Conservation (phyloP, 2,329 filamentous ascomycete genomes). For the Pseudophaeomoniella oleicola region DNA sequence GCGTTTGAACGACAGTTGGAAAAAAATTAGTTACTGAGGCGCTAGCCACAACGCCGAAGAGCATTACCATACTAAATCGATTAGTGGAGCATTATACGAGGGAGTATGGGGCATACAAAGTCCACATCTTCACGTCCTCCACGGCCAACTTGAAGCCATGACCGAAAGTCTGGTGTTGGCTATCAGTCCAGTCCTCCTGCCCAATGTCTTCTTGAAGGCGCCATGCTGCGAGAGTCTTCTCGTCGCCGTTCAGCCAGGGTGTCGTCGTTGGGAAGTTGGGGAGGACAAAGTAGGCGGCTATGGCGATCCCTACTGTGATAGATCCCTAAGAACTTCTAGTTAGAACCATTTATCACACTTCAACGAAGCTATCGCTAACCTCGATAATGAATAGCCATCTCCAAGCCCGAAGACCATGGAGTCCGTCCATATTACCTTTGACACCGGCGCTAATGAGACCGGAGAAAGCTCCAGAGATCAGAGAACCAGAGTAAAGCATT, state of each 20-base stretch:
- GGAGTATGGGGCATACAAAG: slow-evolving; percentile 1
- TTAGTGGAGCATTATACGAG: slow-evolving; percentile 2
- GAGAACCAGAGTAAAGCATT: slow-evolving; percentile 37
- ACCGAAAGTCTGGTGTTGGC: slow-evolving; percentile 31
- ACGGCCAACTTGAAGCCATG: slow-evolving; percentile 37
- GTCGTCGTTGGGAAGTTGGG: slow-evolving; percentile 30
- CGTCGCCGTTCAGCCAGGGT: slow-evolving; percentile 25
- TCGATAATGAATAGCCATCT: slow-evolving; percentile 27
- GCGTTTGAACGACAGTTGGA: slow-evolving; percentile 53
- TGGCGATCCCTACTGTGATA: slow-evolving; percentile 20
- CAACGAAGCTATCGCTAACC: slow-evolving; percentile 33
- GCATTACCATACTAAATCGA: slow-evolving; percentile 1
- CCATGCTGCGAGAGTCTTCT: slow-evolving; percentile 31
- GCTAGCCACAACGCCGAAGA: slow-evolving; percentile 35
- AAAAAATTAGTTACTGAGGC: slow-evolving; percentile 55
- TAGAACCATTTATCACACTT: slow-evolving; percentile 26
- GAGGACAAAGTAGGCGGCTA: slow-evolving; percentile 18
- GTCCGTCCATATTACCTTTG: slow-evolving; percentile 22
- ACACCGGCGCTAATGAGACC: slow-evolving; percentile 40
- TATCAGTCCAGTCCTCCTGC: slow-evolving; percentile 34
- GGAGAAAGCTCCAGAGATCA: slow-evolving; percentile 37
- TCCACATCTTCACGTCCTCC: slow-evolving; percentile 19
- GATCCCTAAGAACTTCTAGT: slow-evolving; percentile 14
- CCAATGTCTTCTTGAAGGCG: slow-evolving; percentile 36
- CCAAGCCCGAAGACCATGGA: slow-evolving; percentile 22